Evolutionary conservation across 2,329 filamentous ascomycete species (phyloP), one percentile per base, ranked within the genome.

Genomic region (Fusarium sterilihyphosum): DNA sequence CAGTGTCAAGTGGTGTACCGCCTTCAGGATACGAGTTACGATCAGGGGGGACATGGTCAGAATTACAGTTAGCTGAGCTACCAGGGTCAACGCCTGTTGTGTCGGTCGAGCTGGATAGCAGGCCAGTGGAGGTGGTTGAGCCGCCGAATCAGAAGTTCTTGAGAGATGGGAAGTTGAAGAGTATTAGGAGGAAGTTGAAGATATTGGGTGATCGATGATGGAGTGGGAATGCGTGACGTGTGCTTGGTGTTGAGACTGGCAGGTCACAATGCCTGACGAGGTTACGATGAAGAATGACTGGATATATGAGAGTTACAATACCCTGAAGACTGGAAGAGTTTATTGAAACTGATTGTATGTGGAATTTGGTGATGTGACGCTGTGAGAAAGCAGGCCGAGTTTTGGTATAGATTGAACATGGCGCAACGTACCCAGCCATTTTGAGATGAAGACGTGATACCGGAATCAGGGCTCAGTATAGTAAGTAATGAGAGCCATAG

Each of bases 21-120:
- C 35, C 53, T 29, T 26, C 35, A n/a, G 35, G 35, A 18, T 29
- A 56, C 12, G 35, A 41, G 20, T 24, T 64, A 13, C 17, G 10
- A 16, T 33, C 61, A 33, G 26, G 43, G 3, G 29, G 8, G 10
- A 53, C 46, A n/a, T 49, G n/a, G 47, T 29, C 63, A 13, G 35
- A 50, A 16, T 38, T 67, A 8, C 65, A 67, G 9, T 24, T 61
- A 26, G 53, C 53, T 47, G 63, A 61, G 35, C 33, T 68, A 13
- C 33, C 56, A 17, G 53, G 35, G n/a, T 41, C 62, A 3, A 52
- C 50, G 11, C 61, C 61, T 17, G 40, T 53, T 13, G 20, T 50
- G 22, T 54, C 61, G 7, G 62, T 41, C 16, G 65, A 68, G 44
- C 18, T 43, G 29, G 35, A 52, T 22, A 20, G 38, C 3, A 44